Conservation (phyloP, 2,329 filamentous ascomycete genomes). For the Simplicillium aogashimaense region DNA sequence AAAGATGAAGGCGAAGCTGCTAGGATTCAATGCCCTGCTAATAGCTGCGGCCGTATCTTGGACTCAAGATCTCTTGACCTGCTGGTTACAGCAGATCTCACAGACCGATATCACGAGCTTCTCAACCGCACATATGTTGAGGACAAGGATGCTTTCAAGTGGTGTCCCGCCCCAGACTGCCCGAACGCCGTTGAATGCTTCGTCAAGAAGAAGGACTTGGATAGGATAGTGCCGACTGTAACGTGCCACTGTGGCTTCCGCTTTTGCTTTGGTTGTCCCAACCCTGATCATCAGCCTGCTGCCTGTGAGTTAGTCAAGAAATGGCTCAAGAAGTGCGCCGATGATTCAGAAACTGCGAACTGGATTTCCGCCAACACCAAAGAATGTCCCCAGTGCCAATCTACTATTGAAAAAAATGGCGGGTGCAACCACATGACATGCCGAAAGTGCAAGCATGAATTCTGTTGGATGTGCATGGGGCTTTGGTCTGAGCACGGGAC, state of each 20-base stretch:
- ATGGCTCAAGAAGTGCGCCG: slow-evolving; percentile 97
- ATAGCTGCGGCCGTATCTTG: slow-evolving; percentile 80
- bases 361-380: slow-evolving; percentile 99
- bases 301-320: slow-evolving; percentile 85
- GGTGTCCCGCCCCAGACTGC: slow-evolving; percentile 98
- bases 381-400: slow-evolving; percentile 91
- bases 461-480: slow-evolving; percentile 99
- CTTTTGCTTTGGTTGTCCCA: slow-evolving; percentile 92
- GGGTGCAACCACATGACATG: slow-evolving; percentile 98
- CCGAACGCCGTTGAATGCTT: slow-evolving; percentile 83
- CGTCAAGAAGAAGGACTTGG: slow-evolving; percentile 80
- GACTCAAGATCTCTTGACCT: slow-evolving; percentile 82
- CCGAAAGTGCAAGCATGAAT: slow-evolving; percentile 89
- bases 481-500: slow-evolving; percentile 97
- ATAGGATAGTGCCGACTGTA: slow-evolving; percentile 81
- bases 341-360: slow-evolving; percentile 96
- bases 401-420: slow-evolving; percentile 97
- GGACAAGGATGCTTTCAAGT: slow-evolving; percentile 90
- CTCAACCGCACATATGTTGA: slow-evolving; percentile 94
- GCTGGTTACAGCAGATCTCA: slow-evolving; percentile 50
- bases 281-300: slow-evolving; percentile 85
- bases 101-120: slow-evolving; percentile 65
- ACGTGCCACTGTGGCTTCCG: slow-evolving; percentile 72
- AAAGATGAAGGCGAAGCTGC: slow-evolving; percentile 91
- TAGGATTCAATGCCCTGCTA: slow-evolving; percentile 84